These are phyloP conservation scores for Saturnispora besseyi DNA, from an alignment of 805 yeast genomes.

Conservation along the genomic window DNA sequence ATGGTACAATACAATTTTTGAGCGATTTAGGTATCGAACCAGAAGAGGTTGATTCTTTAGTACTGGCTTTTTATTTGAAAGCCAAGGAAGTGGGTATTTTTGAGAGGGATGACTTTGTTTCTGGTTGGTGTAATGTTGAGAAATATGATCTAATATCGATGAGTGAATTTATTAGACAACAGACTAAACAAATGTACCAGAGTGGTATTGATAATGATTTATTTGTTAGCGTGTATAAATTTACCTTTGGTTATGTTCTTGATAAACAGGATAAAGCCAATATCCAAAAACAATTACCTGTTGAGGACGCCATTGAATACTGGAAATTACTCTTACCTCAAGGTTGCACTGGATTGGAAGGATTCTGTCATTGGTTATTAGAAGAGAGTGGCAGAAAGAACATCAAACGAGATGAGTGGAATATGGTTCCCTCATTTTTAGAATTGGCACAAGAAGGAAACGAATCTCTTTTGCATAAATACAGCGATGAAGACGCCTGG, in stretches of 20 bases:
- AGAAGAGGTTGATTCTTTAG: slow-evolving; percentile 65
- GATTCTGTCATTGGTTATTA: slow-evolving; percentile 44
- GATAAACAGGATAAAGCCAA: slow-evolving; percentile 45
- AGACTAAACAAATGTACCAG: slow-evolving; percentile 18
- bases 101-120: slow-evolving; percentile 38
- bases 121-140: slow-evolving; percentile 43
- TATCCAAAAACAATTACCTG: slow-evolving; percentile 30
- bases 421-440: slow-evolving; percentile 38
- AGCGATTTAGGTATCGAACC: slow-evolving; percentile 60
- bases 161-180: slow-evolving; percentile 29
- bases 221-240: slow-evolving; percentile 56
- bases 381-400: slow-evolving; percentile 32
- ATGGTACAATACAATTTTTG: slow-evolving; percentile 66
- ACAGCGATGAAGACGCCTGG: slow-evolving; percentile 85
- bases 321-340: slow-evolving; percentile 60
- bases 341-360: slow-evolving; percentile 26
- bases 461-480: slow-evolving; percentile 38
- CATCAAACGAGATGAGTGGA: slow-evolving; percentile 74
- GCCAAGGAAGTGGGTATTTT: slow-evolving; percentile 63
- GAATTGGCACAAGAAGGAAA: slow-evolving; percentile 4
- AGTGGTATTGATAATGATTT: slow-evolving; percentile 31
- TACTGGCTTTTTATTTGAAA: slow-evolving; percentile 59
- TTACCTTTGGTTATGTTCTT: slow-evolving; percentile 57
- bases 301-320: slow-evolving; percentile 60
- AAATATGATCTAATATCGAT: slow-evolving; percentile 35